Conservation (phyloP, 1,284 basidiomycete species). For the Ceratobasidium sp. region DNA sequence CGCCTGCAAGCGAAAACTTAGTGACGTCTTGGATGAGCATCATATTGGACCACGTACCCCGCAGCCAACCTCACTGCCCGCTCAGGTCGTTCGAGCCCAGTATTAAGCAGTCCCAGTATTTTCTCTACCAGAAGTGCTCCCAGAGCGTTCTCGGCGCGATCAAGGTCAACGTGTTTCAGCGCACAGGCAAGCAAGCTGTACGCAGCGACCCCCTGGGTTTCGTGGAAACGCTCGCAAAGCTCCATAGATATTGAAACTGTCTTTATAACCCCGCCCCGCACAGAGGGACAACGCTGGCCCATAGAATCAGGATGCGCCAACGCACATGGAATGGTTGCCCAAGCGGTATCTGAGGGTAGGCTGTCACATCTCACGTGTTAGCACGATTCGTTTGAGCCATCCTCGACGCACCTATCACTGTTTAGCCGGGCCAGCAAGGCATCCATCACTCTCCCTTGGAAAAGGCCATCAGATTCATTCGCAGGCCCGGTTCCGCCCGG, state of each 20-base stretch:
- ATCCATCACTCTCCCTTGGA: slow-evolving; percentile 1
- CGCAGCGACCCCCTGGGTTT: neutral
- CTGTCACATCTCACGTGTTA: neutral
- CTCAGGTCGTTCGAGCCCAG: slow-evolving; percentile 26
- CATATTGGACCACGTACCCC: slow-evolving; percentile 9
- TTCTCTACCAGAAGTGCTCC: slow-evolving; percentile 1
- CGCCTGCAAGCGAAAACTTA: neutral
- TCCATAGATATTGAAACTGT: slow-evolving; percentile 12
- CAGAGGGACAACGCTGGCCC: neutral
- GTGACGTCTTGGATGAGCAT: neutral
- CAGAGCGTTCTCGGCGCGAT: neutral
- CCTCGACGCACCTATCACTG: neutral
- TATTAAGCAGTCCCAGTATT: slow-evolving; percentile 15
- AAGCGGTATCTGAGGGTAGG: neutral
- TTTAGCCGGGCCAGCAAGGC: neutral
- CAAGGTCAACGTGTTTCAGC: slow-evolving; percentile 14
- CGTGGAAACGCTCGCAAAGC: slow-evolving; percentile 10
- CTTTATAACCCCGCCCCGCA: neutral
- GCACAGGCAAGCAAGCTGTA: slow-evolving; percentile 8
- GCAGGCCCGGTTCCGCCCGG: neutral
- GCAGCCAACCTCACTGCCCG: slow-evolving; percentile 30
- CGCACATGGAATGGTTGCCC: slow-evolving; percentile 11
- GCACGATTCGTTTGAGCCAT: neutral
- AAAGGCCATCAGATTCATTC: neutral
- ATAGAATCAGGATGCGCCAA: neutral